Evolutionary conservation across 2,329 filamentous ascomycete genomes (phyloP).

Genomic region (Nemania sp.): DNA sequence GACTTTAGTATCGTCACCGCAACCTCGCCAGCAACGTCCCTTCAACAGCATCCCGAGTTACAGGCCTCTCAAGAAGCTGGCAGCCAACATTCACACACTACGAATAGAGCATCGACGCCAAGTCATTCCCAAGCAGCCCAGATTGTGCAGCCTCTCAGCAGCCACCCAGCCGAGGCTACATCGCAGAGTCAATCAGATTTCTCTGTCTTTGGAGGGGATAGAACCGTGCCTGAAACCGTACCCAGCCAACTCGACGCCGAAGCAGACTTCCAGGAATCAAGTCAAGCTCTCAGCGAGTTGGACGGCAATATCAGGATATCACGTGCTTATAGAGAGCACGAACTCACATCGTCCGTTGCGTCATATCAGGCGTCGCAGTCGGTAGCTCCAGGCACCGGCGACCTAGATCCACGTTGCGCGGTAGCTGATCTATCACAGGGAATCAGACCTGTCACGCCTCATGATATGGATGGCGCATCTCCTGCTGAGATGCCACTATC

Average conservation of each 20-base stretch:
- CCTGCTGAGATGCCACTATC: constrained; percentile 26
- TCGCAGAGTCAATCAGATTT: constrained; percentile 32
- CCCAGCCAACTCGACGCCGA: constrained; percentile 6
- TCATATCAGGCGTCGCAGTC: neutral
- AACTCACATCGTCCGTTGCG: neutral
- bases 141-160: constrained; percentile 33
- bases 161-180: constrained; percentile 26
- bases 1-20: constrained; percentile 6
- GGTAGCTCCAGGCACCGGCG: neutral
- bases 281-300: constrained; percentile 36
- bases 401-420: neutral
- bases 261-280: constrained; percentile 28
- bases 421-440: constrained; percentile 5
- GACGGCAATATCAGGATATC: constrained; percentile 36
- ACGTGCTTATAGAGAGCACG: constrained; percentile 23
- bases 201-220: constrained; percentile 33
- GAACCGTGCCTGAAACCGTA: constrained; percentile 24
- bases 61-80: constrained; percentile 13
- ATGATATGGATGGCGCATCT: constrained; percentile 32
- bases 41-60: constrained; percentile 8
- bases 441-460: constrained; percentile 6
- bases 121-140: constrained; percentile 39
- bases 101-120: constrained; percentile 19
- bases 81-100: constrained; percentile 22
- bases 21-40: constrained; percentile 13